phyloP scores from a whole-genome alignment of 306 rosid species.

The Ormosia emarginata region DNA sequence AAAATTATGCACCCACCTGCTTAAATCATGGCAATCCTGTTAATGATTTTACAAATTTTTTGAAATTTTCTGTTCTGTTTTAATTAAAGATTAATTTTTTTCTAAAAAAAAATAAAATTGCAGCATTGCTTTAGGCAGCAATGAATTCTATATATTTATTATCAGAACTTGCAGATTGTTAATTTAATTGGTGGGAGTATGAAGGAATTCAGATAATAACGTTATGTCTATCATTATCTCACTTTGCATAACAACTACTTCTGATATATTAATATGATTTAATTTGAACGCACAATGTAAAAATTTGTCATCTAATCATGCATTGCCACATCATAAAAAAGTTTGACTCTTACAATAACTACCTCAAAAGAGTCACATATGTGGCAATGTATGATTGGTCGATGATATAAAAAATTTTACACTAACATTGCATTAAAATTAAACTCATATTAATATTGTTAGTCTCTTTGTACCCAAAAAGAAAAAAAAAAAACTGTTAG shows the following conservation, averaged over 20 bases:
- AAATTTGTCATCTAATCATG: too few relatives aligned
- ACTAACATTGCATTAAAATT: too few relatives aligned
- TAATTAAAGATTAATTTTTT: not conserved
- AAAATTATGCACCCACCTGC: not conserved
- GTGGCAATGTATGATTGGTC: too few relatives aligned
- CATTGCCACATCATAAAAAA: too few relatives aligned
- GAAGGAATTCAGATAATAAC: not conserved
- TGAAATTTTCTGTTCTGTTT: not conserved
- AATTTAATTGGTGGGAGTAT: not conserved
- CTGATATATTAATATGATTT: not conserved
- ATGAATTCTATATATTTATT: not conserved
- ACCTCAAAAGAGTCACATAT: too few relatives aligned
- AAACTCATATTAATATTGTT: too few relatives aligned
- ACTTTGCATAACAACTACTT: constrained; percentile 3
- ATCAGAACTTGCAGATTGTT: not conserved
- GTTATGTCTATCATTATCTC: not conserved
- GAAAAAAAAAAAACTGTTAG: too few relatives aligned
- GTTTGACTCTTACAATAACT: too few relatives aligned
- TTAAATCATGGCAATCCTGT: not conserved
- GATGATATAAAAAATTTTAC: too few relatives aligned
- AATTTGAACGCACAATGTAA: too few relatives aligned
- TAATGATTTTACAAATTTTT: not conserved
- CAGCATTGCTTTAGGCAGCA: not conserved
- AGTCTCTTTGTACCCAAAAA: too few relatives aligned
- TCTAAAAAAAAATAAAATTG: not conserved